Base-by-base conservation (phyloP, 208 protist species). In the Trypanosomatidae sp. region DNA sequence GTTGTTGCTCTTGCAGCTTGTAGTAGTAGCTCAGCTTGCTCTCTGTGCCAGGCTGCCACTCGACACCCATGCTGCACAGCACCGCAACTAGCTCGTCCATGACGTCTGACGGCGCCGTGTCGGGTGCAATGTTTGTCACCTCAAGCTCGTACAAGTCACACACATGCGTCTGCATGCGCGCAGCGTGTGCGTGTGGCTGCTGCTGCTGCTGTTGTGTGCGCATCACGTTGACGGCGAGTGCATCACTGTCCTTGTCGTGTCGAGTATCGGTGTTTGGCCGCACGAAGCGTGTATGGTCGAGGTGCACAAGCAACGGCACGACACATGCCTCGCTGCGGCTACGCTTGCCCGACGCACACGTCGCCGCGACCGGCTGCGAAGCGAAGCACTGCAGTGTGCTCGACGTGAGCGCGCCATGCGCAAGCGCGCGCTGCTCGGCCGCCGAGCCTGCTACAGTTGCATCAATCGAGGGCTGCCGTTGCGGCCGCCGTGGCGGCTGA, bases 1-100 rank as follows among this genome's bases (percentile, higher is more conserved):
- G 28, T 6, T 40, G 21, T 25, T 25, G 6, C 2, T 58, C 54
- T 2, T 53, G 11, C 4, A 77, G 42, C 4, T 45, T 10, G 33
- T 61, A 68, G 52, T 81, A 78, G 50, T 92, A 71, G 21, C 84
- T 65, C 23, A 87, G 50, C 33, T 83, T 84, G 38, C 64, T 84
- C 27, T 76, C 59, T 16, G 56, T 44, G 7, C 58, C 69, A 4
- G 49, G 43, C 18, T 57, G 32, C 62, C 66, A 84, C 58, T 87
- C 74, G 32, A 88, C 63, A 2, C 66, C 58, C 20, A 81, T 24
- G 13, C 46, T 23, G 13, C 71, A 43, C 18, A 90, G 48, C 43
- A 57, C 48, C 6, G 15, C 40, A 20, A 53, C 60, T 22, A 84
- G 41, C 59, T 81, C 72, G 10, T 49, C 11, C 18, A 70, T 39